phyloP scores from a whole-genome alignment of 192 early-diverging fungal genomes.

The Rhizophagus prolifer region DNA sequence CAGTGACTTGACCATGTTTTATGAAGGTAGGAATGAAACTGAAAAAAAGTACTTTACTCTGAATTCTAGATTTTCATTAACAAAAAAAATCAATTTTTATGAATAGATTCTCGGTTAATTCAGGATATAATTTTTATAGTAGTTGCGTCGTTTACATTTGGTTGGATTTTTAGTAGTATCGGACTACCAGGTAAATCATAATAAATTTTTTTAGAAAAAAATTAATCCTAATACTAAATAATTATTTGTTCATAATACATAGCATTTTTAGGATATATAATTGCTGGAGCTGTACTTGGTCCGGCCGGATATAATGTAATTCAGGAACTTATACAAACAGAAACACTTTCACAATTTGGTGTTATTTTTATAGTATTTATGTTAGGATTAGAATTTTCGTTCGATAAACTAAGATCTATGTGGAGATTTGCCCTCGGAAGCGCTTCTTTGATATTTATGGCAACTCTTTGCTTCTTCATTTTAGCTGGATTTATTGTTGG shows the following conservation, averaged over 20 bases:
- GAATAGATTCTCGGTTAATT: conserved; percentile 42
- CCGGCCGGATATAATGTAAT: conserved; percentile 49
- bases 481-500: conserved; percentile 40
- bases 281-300: conserved; percentile 52
- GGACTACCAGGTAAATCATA: conserved; percentile 39
- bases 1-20: conserved; percentile 44
- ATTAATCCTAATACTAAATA: conserved; percentile 13
- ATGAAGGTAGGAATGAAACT: conserved; percentile 38
- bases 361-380: conserved; percentile 61
- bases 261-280: conserved; percentile 60
- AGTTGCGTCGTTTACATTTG: conserved; percentile 41
- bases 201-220: not conserved
- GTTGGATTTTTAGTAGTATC: conserved; percentile 36
- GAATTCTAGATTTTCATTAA: not conserved
- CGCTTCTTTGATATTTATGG: conserved; percentile 41
- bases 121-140: conserved; percentile 48
- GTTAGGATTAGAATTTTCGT: conserved; percentile 56
- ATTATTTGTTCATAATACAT: conserved; percentile 34
- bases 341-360: conserved; percentile 56
- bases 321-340: conserved; percentile 50
- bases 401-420: conserved; percentile 52
- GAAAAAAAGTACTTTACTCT: not conserved
- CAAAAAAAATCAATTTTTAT: not conserved
- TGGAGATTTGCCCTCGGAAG: conserved; percentile 51
- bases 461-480: conserved; percentile 41